These are phyloP conservation scores for Oryza officinalis DNA, from an alignment of 176 grass and related monocot species.

Conservation along the genomic window DNA sequence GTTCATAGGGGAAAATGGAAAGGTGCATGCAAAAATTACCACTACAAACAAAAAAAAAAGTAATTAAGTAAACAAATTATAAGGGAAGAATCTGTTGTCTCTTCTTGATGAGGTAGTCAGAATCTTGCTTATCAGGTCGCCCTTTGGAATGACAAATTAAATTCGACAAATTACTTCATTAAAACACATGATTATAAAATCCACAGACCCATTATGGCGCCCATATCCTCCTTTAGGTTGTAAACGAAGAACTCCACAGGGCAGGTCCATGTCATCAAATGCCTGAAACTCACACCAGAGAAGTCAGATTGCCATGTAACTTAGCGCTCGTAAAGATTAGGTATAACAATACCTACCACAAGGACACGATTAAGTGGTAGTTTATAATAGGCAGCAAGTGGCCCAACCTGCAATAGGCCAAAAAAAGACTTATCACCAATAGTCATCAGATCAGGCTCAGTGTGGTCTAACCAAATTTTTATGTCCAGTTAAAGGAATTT, in stretches of 20 bases:
- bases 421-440: not conserved
- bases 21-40: not conserved
- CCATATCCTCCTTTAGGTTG: constrained; percentile 90
- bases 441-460: not conserved
- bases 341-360: constrained; percentile 56
- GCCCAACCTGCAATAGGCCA: constrained; percentile 61
- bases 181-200: not conserved
- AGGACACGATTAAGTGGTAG: constrained; percentile 73
- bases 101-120: not conserved
- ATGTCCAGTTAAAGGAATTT: constrained; percentile 1
- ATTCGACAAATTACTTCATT: not conserved
- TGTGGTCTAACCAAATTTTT: not conserved
- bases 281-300: constrained; percentile 51
- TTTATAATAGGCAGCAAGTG: constrained; percentile 91
- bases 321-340: not conserved
- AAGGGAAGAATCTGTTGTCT: not conserved
- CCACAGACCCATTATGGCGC: constrained; percentile 75
- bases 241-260: constrained; percentile 85
- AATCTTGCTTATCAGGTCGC: not conserved
- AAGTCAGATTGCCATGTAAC: constrained; percentile 17
- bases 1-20: not conserved
- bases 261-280: constrained; percentile 80
- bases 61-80: not conserved
- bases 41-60: not conserved
- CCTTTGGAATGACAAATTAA: not conserved